These are phyloP conservation scores for Penicillium paradoxum DNA, from an alignment of 495 filamentous ascomycete species.

Conservation along the genomic window DNA sequence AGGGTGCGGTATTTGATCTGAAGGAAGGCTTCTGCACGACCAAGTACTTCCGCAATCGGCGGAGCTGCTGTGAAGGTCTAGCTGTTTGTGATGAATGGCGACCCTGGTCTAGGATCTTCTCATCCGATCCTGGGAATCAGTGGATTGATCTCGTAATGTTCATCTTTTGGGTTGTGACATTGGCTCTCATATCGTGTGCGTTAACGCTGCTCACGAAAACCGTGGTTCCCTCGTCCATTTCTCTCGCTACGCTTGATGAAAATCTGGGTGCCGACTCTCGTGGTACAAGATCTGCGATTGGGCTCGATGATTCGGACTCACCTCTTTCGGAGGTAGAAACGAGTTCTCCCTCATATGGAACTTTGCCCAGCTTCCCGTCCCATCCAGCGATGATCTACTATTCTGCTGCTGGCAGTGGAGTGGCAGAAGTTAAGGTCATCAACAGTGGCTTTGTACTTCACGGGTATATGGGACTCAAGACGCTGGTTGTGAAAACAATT, in stretches of 20 bases:
- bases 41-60: slow-evolving; percentile 66
- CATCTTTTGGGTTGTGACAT: slow-evolving; percentile 60
- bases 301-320: slow-evolving; percentile 30
- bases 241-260: slow-evolving; percentile 83
- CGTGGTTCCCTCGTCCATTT: slow-evolving; percentile 81
- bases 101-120: slow-evolving; percentile 68
- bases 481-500: slow-evolving; percentile 78
- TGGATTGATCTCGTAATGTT: slow-evolving; percentile 76
- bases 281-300: slow-evolving; percentile 38
- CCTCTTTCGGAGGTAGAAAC: slow-evolving; percentile 28
- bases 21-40: slow-evolving; percentile 83
- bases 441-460: slow-evolving; percentile 96
- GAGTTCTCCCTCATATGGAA: slow-evolving; percentile 20
- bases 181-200: slow-evolving; percentile 70
- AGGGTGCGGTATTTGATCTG: slow-evolving; percentile 78
- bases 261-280: slow-evolving; percentile 51
- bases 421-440: slow-evolving; percentile 96
- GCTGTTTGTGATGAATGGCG: slow-evolving; percentile 63
- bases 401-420: slow-evolving; percentile 91
- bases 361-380: slow-evolving; percentile 24
- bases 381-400: slow-evolving; percentile 83
- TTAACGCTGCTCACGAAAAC: slow-evolving; percentile 86
- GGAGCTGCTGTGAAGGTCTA: slow-evolving; percentile 69
- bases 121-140: slow-evolving; percentile 46
- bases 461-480: slow-evolving; percentile 88